Base-by-base conservation (phyloP, 2,329 filamentous ascomycete species). In the Botrytis fabae region DNA sequence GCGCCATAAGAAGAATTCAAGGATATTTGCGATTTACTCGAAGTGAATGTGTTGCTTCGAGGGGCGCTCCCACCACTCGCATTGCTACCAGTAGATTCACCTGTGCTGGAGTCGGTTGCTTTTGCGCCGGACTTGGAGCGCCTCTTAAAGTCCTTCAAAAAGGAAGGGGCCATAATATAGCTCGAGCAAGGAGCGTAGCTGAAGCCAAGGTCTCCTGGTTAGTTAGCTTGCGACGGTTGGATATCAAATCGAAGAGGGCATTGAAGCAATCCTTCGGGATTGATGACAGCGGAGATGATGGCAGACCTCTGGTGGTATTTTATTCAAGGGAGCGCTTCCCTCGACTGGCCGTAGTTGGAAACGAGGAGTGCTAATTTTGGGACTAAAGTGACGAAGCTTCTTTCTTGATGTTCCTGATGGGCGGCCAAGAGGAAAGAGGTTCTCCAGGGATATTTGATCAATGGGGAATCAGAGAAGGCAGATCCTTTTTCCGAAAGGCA, bases 121-220 rank as follows among this genome's bases (percentile, higher is more conserved):
- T 85, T 90, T 83, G 94, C 91, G 85, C 90, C 94, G 74, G 90
- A 88, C 81, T 87, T 91, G 73, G 93, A 96, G 78, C 91, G 91
- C 78, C 93, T 89, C 78, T 93, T 92, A 73, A 97, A 83, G 80
- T 92, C 90, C 82, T 90, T 93, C 79, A 96, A 86, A 80, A 97
- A 93, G 61, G 91, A 84, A 48, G 88, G 87, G 72, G 87, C 85
- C 88, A 90, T 90, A 28, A 18, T 76, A 46, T 62, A 72, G 61
- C 54, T 57, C 60, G 54, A 57, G 70, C 22, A 61, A 68, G 40
- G 64, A 28, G 46, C 14, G 64, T 54, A 38, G 63, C 64, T 54
- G 51, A 40, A 40, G 64, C 14, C 8, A n/a, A 28, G 48, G 40
- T 28, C 35, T 22, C 57, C n/a, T 3, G 48, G 61, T 68, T 4